These are phyloP conservation scores for Jaenimonas drosophilae DNA, from an alignment of 208 protist species.

Conservation along the genomic window DNA sequence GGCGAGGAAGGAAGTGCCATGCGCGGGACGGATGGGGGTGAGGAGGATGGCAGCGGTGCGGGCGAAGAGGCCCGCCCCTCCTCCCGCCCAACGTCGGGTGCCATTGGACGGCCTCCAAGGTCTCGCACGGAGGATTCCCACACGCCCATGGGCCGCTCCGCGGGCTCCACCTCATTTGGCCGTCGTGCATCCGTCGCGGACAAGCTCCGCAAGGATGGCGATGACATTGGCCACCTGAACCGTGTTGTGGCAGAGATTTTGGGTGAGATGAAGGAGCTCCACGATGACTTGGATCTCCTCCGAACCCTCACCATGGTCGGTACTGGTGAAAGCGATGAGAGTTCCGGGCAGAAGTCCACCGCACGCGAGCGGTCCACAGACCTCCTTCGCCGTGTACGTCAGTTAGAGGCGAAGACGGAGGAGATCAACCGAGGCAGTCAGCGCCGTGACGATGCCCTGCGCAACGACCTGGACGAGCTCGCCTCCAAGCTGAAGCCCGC, in stretches of 20 bases:
- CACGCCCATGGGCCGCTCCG: background rate
- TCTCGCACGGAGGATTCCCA: background rate
- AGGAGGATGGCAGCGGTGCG: slow-evolving; percentile 9
- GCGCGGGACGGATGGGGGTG: background rate
- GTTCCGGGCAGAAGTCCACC: background rate
- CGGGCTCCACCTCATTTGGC: background rate
- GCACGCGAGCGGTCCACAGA: no score
- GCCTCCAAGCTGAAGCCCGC: slow-evolving; percentile 17
- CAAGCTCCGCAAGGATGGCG: slow-evolving; percentile 43
- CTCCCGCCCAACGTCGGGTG: slow-evolving; percentile 4
- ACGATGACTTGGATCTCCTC: slow-evolving; percentile 62
- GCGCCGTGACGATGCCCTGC: slow-evolving; percentile 14
- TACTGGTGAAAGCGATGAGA: background rate
- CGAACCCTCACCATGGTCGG: slow-evolving; percentile 11
- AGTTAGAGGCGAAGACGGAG: slow-evolving; percentile 13
- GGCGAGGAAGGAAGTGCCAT: background rate
- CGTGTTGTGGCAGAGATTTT: slow-evolving; percentile 88
- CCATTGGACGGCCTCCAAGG: background rate
- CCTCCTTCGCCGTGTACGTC: slow-evolving; percentile 15
- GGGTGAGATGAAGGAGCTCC: slow-evolving; percentile 67
- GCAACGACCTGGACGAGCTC: slow-evolving; percentile 26
- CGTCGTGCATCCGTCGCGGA: slow-evolving; percentile 25
- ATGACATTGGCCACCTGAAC: slow-evolving; percentile 80
- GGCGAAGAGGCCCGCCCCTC: background rate
- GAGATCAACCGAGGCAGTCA: slow-evolving; percentile 5